Evolutionary conservation across 805 yeast species (phyloP).

Genomic region (Saccharomycopsis fibuligera): DNA sequence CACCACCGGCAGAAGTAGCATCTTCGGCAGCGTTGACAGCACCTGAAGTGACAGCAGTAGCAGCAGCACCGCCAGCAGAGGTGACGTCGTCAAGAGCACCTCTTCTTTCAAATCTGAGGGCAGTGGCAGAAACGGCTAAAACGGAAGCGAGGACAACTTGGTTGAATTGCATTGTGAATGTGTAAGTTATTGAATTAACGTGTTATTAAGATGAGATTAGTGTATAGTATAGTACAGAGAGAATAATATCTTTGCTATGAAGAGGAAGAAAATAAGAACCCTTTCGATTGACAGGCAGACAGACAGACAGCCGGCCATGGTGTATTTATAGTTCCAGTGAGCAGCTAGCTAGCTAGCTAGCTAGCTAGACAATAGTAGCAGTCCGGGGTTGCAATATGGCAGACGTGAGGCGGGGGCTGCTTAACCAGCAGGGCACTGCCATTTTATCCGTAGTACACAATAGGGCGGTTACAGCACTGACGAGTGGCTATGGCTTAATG

Average conservation of each 20-base stretch:
- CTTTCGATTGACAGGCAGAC: neutral
- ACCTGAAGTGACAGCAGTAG: slow-evolving; percentile 9
- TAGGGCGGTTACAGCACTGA: no score
- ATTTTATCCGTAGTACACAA: no score
- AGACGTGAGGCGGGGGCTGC: no score
- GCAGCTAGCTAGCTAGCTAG: no score
- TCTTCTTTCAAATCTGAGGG: slow-evolving; percentile 3
- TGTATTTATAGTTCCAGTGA: no score
- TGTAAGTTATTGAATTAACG: neutral
- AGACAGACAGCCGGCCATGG: no score
- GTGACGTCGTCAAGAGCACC: slow-evolving; percentile 5
- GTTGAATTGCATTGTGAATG: slow-evolving; percentile 8
- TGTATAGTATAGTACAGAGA: neutral
- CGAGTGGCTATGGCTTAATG: no score
- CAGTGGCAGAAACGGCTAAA: slow-evolving; percentile 5
- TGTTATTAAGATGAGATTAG: neutral
- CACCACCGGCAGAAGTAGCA: slow-evolving; percentile 9
- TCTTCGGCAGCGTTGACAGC: slow-evolving; percentile 8
- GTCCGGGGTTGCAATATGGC: no score
- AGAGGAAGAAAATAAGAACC: no score
- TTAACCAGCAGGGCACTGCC: no score
- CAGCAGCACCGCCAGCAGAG: slow-evolving; percentile 10
- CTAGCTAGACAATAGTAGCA: no score
- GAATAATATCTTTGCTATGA: no score
- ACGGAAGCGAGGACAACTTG: neutral